Evolutionary conservation across 1,284 basidiomycete genomes (phyloP), one percentile per base, ranked within the genome.

Genomic region (Boletus smithii): DNA sequence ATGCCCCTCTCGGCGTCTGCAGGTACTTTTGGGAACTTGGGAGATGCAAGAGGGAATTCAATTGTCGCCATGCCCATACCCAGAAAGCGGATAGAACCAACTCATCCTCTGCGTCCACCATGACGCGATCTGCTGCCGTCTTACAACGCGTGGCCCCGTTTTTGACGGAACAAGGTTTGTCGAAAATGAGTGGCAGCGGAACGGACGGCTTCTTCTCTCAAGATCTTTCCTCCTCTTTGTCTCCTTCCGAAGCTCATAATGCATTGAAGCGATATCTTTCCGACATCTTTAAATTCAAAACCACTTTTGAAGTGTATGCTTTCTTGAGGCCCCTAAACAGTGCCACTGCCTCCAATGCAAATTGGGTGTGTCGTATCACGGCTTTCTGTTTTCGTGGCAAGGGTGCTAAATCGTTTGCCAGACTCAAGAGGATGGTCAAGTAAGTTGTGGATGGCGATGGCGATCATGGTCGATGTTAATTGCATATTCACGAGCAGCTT

Each of bases 381-480:
- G 8, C 10, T 5, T 32, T 22, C 31, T 33, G 8, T 26, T 26
- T 8, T 34, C 14, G 35, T 11, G 8, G 13, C 8, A 11, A 6
- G 9, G 6, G 16, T 35, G 11, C 27, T 40, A 46, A 52, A 26
- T 24, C 17, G 9, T 49, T 33, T 41, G 9, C 10, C 46, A 81
- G 81, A 71, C 73, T 18, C 64, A 69, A 11, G 77, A 76, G 46
- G 77, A 76, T 42, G 77, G 77, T 0, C 80, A 80, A 67, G 78
- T 80, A 49, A 51, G 63, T 57, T 9, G 31, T 23, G 10, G 8
- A 42, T 11, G 20, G 11, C 8, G 16, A 32, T 35, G 39, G 9
- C 36, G 8, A 44, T 32, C 3, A n/a, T 4, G 7, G 2, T 11
- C 2, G 16, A 23, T 45, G 18, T 44, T 55, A 3, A 53, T 56